A percentile compares a stretch with the other conserved stretches of the same genome.
Evolutionary conservation across 768 basidiomycete genomes (phyloP).

Genomic region (Macrolepiota dolichaula): DNA sequence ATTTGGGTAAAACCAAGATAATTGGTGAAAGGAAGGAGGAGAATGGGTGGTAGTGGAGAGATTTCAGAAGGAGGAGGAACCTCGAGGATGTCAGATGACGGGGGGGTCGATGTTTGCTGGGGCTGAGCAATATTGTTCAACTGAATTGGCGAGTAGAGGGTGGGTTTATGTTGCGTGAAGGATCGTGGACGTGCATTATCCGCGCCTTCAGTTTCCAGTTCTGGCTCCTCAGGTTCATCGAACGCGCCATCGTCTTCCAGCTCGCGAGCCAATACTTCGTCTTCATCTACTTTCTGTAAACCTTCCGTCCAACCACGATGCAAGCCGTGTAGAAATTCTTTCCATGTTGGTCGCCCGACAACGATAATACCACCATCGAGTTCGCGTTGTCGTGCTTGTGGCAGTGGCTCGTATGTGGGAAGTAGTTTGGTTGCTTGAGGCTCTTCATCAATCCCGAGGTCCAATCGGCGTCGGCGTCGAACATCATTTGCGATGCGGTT

Average conservation of each 20-base stretch:
- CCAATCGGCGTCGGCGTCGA: slow-evolving; percentile 63
- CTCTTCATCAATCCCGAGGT: slow-evolving; percentile 59
- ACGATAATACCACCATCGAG: slow-evolving; percentile 84
- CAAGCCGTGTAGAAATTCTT: slow-evolving; percentile 91
- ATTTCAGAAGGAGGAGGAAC: slow-evolving; percentile 31
- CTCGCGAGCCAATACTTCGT: slow-evolving; percentile 64
- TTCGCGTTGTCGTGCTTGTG: slow-evolving; percentile 52
- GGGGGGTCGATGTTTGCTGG: background rate
- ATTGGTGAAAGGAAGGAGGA: slow-evolving; percentile 72
- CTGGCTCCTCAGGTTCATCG: slow-evolving; percentile 54
- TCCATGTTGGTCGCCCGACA: slow-evolving; percentile 86
- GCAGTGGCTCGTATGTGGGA: slow-evolving; percentile 50
- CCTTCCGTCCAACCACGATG: slow-evolving; percentile 80
- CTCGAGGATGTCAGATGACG: slow-evolving; percentile 30
- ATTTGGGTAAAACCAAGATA: slow-evolving; percentile 81
- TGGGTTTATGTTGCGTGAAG: slow-evolving; percentile 20
- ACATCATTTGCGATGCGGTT: slow-evolving; percentile 71
- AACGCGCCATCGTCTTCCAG: slow-evolving; percentile 75
- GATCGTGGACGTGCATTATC: slow-evolving; percentile 11
- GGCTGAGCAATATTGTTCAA: slow-evolving; percentile 13
- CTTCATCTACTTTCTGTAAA: slow-evolving; percentile 63
- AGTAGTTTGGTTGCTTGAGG: slow-evolving; percentile 38
- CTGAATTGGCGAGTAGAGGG: slow-evolving; percentile 19
- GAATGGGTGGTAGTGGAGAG: slow-evolving; percentile 75
- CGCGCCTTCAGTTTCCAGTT: slow-evolving; percentile 15